phyloP scores from a whole-genome alignment of 192 early-diverging fungal species.

The Blastocladiella britannica region DNA sequence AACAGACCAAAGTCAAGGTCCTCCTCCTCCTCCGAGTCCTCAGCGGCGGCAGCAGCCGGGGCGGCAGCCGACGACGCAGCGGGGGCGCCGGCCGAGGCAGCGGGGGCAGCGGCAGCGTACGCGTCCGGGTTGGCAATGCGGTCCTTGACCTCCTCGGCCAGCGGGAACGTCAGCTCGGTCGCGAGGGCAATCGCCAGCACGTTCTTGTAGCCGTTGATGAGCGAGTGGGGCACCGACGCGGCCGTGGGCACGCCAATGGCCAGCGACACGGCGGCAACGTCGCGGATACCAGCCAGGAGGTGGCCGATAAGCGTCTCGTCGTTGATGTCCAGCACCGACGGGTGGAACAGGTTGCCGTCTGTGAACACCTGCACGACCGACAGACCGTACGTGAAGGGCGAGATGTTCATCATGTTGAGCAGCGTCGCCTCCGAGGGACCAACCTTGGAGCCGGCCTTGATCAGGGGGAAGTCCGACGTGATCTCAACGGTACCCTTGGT shows the following conservation, averaged over 20 bases:
- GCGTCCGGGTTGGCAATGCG: constrained; percentile 78
- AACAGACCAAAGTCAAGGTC: constrained; percentile 82
- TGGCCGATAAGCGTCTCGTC: constrained; percentile 42
- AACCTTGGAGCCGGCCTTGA: constrained; percentile 78
- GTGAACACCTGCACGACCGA: constrained; percentile 80
- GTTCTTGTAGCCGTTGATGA: constrained; percentile 97
- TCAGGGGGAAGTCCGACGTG: constrained; percentile 77
- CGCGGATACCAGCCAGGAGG: constrained; percentile 45
- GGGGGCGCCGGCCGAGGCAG: constrained; percentile 40
- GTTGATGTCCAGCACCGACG: constrained; percentile 76
- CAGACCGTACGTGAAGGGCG: constrained; percentile 99
- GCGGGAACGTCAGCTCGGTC: constrained; percentile 78
- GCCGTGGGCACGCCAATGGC: constrained; percentile 51
- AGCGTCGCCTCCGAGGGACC: constrained; percentile 95
- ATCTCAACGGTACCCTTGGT: constrained; percentile 99
- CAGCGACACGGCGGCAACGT: constrained; percentile 66
- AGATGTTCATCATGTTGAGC: constrained; percentile 99
- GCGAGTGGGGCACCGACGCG: constrained; percentile 81
- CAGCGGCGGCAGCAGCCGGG: constrained; percentile 18
- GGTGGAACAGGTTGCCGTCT: constrained; percentile 68
- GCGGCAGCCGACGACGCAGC: constrained; percentile 29
- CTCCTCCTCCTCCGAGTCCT: constrained; percentile 56
- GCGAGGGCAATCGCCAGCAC: constrained; percentile 72
- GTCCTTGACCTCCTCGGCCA: constrained; percentile 67
- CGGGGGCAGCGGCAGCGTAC: constrained; percentile 61